A percentile compares a stretch with the other conserved stretches of the same genome.
phyloP scores from a whole-genome alignment of 495 filamentous ascomycete genomes.

The Xylaria scruposa region DNA sequence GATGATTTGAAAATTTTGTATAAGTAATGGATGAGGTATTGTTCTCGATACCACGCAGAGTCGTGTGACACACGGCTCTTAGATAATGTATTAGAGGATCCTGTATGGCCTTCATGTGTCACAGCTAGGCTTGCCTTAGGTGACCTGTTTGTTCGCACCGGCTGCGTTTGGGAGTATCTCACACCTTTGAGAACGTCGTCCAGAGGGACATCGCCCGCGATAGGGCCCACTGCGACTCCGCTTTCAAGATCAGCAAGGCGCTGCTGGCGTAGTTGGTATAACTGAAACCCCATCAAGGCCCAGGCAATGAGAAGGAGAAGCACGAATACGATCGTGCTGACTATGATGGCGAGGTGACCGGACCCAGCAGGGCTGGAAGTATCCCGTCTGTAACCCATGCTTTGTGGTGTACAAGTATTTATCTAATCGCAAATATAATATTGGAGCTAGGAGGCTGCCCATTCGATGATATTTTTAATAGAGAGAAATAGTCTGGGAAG shows the following conservation, averaged over 20 bases:
- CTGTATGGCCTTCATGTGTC: not conserved
- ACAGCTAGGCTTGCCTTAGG: not conserved
- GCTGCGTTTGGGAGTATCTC: not conserved
- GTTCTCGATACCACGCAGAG: not conserved
- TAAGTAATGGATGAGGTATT: not conserved
- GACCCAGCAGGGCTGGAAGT: not conserved
- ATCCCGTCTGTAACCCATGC: not conserved
- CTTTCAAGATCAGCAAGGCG: not conserved
- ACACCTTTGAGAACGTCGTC: not conserved
- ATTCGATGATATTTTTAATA: not conserved
- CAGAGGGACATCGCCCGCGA: not conserved
- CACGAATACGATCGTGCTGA: not conserved
- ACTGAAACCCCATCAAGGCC: not conserved
- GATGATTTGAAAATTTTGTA: not conserved
- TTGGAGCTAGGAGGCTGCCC: not conserved
- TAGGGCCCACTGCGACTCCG: not conserved
- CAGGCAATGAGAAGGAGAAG: not conserved
- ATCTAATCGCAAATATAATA: not conserved
- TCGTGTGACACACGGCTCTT: not conserved
- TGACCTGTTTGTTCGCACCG: not conserved
- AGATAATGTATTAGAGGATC: not conserved
- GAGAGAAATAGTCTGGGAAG: not conserved
- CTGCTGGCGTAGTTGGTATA: not conserved
- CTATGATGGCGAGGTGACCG: not conserved
- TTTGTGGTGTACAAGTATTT: not conserved